Percentiles rank a stretch among this genome's conserved stretches.
Conservation (phyloP, 2,329 filamentous ascomycete species). For the Cylindrodendrum hubeiense region DNA sequence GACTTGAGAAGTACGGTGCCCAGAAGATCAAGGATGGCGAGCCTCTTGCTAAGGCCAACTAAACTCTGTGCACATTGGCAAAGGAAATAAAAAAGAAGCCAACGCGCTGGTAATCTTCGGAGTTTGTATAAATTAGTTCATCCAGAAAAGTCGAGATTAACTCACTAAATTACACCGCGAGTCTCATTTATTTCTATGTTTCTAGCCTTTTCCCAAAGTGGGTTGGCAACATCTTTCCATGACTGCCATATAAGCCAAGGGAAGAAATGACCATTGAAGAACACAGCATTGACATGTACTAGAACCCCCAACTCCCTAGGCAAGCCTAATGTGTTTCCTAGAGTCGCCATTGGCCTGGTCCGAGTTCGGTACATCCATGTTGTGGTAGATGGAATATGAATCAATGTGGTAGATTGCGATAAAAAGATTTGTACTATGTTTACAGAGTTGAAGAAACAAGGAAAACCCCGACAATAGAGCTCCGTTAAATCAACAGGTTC, state of each 20-base stretch:
- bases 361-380: not conserved
- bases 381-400: not conserved
- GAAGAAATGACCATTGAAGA: no score
- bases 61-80: not conserved
- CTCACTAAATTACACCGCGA: no score
- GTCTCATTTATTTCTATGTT: no score
- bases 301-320: not conserved
- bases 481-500: not conserved
- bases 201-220: not conserved
- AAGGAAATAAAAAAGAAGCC: no score
- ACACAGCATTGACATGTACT: no score
- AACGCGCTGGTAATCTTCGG: no score
- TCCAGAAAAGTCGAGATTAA: no score
- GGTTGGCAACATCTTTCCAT: no score
- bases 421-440: slow-evolving; percentile 12
- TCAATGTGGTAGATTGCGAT: slow-evolving; percentile 9
- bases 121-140: no score
- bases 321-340: not conserved
- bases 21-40: slow-evolving; percentile 33
- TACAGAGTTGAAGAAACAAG: slow-evolving; percentile 6
- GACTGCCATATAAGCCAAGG: no score
- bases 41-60: slow-evolving; percentile 13
- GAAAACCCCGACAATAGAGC: not conserved
- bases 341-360: not conserved
- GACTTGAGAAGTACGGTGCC: slow-evolving; percentile 60